Evolutionary conservation across 106 monocot genomes (phyloP).

Genomic region (Acorus calamus): DNA sequence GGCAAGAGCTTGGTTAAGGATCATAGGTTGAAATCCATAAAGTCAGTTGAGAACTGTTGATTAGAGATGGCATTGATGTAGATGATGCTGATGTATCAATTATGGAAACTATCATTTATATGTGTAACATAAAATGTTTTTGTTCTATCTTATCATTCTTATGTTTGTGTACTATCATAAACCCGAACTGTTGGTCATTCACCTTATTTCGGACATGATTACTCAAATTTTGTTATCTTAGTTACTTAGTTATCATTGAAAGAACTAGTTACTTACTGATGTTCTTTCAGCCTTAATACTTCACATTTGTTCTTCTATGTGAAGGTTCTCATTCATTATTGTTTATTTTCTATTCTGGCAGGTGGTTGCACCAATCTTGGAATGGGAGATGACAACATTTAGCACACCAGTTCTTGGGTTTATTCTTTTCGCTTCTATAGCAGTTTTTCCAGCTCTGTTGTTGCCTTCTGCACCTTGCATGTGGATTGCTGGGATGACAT

Average conservation of each 20-base stretch:
- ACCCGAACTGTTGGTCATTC: not conserved
- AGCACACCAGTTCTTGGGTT: constrained; percentile 53
- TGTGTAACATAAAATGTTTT: no score
- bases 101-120: no score
- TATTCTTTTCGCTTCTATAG: constrained; percentile 59
- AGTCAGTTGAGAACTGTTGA: no score
- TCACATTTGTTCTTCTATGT: constrained; percentile 1
- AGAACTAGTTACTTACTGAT: no score
- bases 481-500: constrained; percentile 86
- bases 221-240: not conserved
- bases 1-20: no score
- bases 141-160: no score
- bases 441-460: constrained; percentile 56
- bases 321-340: not conserved
- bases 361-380: constrained; percentile 66
- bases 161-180: not conserved
- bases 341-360: constrained; percentile 19
- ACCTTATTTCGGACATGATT: not conserved
- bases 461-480: constrained; percentile 72
- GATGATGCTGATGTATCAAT: no score
- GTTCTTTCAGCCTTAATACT: not conserved
- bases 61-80: no score
- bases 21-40: no score
- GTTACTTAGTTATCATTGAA: no score
- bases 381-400: constrained; percentile 67